These are phyloP conservation scores for Choanephora cucurbitarum DNA, from an alignment of 371 early-diverging fungal genomes.

Conservation along the genomic window DNA sequence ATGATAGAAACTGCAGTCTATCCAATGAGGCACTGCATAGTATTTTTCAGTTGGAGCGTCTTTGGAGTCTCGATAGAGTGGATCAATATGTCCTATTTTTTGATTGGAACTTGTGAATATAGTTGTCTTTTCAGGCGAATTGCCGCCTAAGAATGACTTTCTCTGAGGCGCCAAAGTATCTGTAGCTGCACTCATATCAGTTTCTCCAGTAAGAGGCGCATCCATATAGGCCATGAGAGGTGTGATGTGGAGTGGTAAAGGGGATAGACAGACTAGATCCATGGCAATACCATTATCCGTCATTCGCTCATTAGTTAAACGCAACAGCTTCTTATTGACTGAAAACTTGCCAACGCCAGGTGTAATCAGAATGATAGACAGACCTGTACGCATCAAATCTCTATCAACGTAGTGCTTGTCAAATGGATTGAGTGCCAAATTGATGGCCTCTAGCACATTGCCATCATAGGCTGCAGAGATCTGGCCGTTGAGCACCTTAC, in stretches of 20 bases:
- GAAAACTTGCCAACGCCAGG: conserved; percentile 88
- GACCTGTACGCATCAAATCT: conserved; percentile 89
- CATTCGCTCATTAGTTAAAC: conserved; percentile 95
- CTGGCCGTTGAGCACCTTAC: conserved; percentile 61
- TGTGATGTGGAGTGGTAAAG: conserved; percentile 85
- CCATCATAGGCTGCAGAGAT: conserved; percentile 84
- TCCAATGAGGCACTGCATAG: conserved; percentile 90
- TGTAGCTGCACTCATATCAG: conserved; percentile 12
- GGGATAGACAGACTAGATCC: conserved; percentile 90
- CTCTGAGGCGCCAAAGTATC: conserved; percentile 13
- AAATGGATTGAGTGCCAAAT: conserved; percentile 92
- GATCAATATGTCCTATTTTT: conserved; percentile 54
- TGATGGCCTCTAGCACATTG: conserved; percentile 93
- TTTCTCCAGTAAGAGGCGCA: conserved; percentile 33
- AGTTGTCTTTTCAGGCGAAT: conserved; percentile 39
- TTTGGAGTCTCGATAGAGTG: conserved; percentile 55
- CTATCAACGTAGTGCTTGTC: conserved; percentile 93
- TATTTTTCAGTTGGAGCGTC: conserved; percentile 48
- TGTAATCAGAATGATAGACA: conserved; percentile 90
- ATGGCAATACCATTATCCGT: conserved; percentile 91
- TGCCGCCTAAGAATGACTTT: conserved; percentile 9
- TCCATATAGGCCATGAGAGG: conserved; percentile 86
- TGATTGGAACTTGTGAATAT: conserved; percentile 15
- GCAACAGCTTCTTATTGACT: conserved; percentile 78
- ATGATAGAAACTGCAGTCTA: conserved; percentile 89